Percentiles rank a stretch among this genome's conserved stretches.
phyloP scores from a whole-genome alignment of 106 monocot species.

The Allium cepa region DNA sequence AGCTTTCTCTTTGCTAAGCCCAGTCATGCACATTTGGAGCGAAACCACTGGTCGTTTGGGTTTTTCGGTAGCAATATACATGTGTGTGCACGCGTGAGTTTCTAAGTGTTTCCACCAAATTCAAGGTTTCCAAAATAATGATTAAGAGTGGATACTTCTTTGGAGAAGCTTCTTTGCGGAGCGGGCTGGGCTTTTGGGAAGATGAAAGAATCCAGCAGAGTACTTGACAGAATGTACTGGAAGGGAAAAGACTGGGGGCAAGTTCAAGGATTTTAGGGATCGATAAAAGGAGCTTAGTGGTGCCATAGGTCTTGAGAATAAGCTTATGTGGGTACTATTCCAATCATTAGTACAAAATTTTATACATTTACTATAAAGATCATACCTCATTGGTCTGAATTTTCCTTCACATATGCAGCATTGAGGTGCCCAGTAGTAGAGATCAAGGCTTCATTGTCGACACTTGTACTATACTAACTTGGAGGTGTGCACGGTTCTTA shows the following conservation, averaged over 20 bases:
- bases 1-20: constrained; percentile 36
- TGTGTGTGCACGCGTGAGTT: constrained; percentile 62
- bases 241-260: constrained; percentile 31
- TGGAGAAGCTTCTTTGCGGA: constrained; percentile 75
- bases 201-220: constrained; percentile 74
- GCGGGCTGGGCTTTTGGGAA: constrained; percentile 76
- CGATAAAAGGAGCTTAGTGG: constrained; percentile 79
- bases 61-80: constrained; percentile 65
- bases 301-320: constrained; percentile 87
- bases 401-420: too few relatives aligned
- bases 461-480: too few relatives aligned
- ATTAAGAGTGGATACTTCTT: constrained; percentile 66
- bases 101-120: constrained; percentile 55
- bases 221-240: constrained; percentile 57
- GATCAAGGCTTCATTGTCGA: too few relatives aligned
- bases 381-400: too few relatives aligned
- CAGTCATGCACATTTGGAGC: constrained; percentile 96
- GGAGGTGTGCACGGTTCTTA: too few relatives aligned
- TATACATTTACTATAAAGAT: too few relatives aligned
- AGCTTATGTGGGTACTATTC: constrained; percentile 51
- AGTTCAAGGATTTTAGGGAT: constrained; percentile 77
- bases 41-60: constrained; percentile 58
- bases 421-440: too few relatives aligned
- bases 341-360: too few relatives aligned
- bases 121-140: constrained; percentile 41